Evolutionary conservation across 2,329 filamentous ascomycete species (phyloP).

Genomic region (Alternaria arborescens): DNA sequence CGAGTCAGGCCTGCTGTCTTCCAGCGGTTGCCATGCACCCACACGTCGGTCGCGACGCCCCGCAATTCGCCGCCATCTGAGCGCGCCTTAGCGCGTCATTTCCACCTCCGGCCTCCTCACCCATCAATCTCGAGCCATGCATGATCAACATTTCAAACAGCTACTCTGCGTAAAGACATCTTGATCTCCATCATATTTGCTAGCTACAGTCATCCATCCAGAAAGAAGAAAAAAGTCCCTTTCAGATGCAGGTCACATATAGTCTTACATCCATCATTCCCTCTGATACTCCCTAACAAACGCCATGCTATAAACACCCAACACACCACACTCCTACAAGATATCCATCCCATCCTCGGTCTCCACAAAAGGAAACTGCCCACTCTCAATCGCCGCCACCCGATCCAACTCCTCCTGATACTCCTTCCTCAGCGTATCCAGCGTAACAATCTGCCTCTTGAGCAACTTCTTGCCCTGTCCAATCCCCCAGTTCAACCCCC

Average conservation of each 20-base stretch:
- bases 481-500: not conserved
- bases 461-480: conserved; percentile 49
- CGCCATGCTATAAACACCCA: not conserved
- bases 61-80: conserved; percentile 7
- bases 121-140: too few relatives aligned
- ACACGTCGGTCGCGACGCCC: conserved; percentile 17
- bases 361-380: conserved; percentile 79
- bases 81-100: conserved; percentile 15
- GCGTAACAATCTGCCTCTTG: conserved; percentile 80
- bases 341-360: conserved; percentile 49
- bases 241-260: not conserved
- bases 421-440: conserved; percentile 85
- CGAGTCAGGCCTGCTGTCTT: not conserved
- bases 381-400: conserved; percentile 85
- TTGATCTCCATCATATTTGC: too few relatives aligned
- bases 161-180: too few relatives aligned
- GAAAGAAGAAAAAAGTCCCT: too few relatives aligned
- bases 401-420: conserved; percentile 92
- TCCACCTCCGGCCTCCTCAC: not conserved
- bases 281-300: not conserved
- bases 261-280: not conserved
- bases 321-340: too few relatives aligned
- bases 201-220: too few relatives aligned
- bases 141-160: too few relatives aligned
- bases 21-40: not conserved